Evolutionary conservation across 140 eudicot genomes (phyloP), one percentile per base, ranked within the genome.

Genomic region (Flaveria floridana): DNA sequence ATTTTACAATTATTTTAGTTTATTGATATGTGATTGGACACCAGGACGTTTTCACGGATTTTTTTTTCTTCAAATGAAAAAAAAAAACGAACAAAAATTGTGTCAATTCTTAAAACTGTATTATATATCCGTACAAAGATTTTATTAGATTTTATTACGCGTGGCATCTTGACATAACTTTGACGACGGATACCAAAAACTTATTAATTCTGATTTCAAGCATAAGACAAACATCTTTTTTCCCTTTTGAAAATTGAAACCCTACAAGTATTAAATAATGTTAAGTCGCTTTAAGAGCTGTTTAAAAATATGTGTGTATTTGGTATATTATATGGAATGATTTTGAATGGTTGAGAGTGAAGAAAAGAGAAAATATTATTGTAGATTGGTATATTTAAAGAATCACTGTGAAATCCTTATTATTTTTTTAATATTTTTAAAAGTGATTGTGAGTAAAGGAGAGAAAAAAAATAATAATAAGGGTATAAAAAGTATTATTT

Each of bases 211-310:
- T 44, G 14, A 30, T 30, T 71, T 57, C 53, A 42, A 21, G 69
- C 64, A 79, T 72, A 71, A n/a, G 82, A 79, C 82, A 79, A 79
- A 23, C 59, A 44, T 61, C 50, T 34, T 62, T 37, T 76, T 68
- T 68, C 47, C 2, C 58, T 46, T 68, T 76, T 28, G 20, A 6
- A 75, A 63, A 55, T 76, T 28, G 20, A 6, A 75, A 63, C 53
- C 65, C 52, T 11, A 47, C 62, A 48, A 12, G 3, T 48, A 13
- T 48, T 48, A 34, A 34, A 34, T 34, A 34, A 1, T 34, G 41
- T 34, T 34, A 34, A 5, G 8, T 21, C 23, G 23, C 23, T 21
- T 21, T 21, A 21, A 21, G 23, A 21, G 23, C 23, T 21, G 23
- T 21, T 21, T 21, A 21, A 21, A 21, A 21, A 21, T 21, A 21